phyloP scores from a whole-genome alignment of 495 filamentous ascomycete species.

The Daldinia loculata region DNA sequence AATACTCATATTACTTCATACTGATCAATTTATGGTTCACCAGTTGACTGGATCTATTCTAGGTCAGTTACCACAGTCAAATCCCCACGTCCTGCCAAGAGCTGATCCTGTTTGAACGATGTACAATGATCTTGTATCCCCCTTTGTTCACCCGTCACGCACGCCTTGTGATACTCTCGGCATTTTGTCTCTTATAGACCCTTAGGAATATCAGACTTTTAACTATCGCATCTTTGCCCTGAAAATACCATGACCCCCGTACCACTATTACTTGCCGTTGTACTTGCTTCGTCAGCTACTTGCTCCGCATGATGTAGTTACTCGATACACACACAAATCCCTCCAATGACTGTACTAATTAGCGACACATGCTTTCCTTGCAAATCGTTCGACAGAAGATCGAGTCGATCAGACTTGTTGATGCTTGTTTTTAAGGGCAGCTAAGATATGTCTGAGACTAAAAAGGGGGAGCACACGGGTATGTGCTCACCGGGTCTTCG shows the following conservation, averaged over 20 bases:
- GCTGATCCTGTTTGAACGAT: conserved; percentile 24
- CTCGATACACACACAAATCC: neutral
- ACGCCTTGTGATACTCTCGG: conserved; percentile 19
- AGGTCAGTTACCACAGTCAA: conserved; percentile 2
- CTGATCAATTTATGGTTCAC: neutral
- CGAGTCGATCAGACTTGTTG: conserved; percentile 1
- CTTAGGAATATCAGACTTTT: neutral
- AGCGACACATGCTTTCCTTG: conserved; percentile 7
- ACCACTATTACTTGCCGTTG: neutral
- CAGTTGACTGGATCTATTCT: neutral
- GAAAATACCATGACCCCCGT: conserved; percentile 8
- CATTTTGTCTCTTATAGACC: conserved; percentile 17
- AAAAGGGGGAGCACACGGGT: conserved; percentile 16
- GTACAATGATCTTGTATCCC: conserved; percentile 28
- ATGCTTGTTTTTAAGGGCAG: conserved; percentile 17
- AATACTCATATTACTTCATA: neutral
- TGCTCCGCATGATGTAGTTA: conserved; percentile 8
- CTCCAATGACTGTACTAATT: neutral
- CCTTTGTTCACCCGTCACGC: conserved; percentile 13
- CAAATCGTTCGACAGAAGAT: neutral
- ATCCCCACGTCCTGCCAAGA: conserved; percentile 6
- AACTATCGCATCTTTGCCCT: conserved; percentile 17
- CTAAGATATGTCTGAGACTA: conserved; percentile 30
- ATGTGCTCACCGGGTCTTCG: conserved; percentile 30
- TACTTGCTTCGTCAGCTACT: conserved; percentile 30